Evolutionary conservation across 73 alveolate genomes (phyloP).

Genomic region (Breviolum minutum): DNA sequence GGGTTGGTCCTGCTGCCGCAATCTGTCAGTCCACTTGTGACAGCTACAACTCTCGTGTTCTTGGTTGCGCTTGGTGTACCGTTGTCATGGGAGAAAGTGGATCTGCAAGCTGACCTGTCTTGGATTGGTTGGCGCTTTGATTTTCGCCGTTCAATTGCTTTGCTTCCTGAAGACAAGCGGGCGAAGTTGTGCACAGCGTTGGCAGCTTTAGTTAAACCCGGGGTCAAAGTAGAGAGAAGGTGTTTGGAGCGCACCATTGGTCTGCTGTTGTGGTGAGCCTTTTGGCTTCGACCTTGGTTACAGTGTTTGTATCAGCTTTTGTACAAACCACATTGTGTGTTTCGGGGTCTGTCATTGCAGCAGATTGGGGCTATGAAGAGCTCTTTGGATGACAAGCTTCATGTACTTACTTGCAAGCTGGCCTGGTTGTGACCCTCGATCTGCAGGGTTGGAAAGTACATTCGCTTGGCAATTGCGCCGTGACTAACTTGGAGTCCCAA

Average conservation of each 20-base stretch:
- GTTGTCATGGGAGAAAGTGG: slow-evolving; percentile 18
- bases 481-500: neutral
- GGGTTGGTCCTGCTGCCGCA: neutral
- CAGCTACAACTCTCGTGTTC: neutral
- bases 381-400: neutral
- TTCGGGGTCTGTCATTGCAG: neutral
- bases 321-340: neutral
- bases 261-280: neutral
- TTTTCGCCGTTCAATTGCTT: too few species aligned
- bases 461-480: neutral
- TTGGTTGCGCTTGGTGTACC: slow-evolving; percentile 14
- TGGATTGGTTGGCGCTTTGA: slow-evolving; percentile 1
- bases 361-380: slow-evolving; percentile 4
- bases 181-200: too few species aligned
- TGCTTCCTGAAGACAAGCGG: too few species aligned
- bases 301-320: neutral
- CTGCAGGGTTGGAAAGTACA: neutral
- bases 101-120: neutral
- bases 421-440: neutral
- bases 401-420: neutral
- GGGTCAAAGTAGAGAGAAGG: too few species aligned
- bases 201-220: too few species aligned
- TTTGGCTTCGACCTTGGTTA: slow-evolving; percentile 18
- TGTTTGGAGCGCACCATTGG: too few species aligned
- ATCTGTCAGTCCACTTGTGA: neutral